Evolutionary conservation across 2,329 filamentous ascomycete genomes (phyloP).

Genomic region (Parastagonospora nodorum): DNA sequence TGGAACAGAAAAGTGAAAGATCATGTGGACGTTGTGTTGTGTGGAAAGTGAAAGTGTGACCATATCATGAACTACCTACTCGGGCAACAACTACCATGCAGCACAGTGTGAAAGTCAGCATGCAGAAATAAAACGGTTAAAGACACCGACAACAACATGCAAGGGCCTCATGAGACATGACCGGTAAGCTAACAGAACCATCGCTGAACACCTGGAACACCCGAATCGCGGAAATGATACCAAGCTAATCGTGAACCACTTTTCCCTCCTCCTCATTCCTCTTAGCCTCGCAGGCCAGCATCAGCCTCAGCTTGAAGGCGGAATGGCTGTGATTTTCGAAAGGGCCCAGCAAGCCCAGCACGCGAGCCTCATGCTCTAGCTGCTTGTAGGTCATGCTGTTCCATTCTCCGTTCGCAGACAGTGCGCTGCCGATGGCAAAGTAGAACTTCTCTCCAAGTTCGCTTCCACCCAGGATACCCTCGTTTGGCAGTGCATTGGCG

Average conservation of each 20-base stretch:
- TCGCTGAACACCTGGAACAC: background rate
- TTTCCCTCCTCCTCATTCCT: background rate
- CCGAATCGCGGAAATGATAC: no score
- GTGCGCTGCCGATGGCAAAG: constrained; percentile 1
- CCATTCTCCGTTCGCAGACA: background rate
- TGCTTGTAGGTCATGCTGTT: constrained; percentile 8
- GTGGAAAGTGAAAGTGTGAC: no score
- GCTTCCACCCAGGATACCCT: background rate
- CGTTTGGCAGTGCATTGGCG: background rate
- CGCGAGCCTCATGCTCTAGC: constrained; percentile 5
- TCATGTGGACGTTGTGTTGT: no score
- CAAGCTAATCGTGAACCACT: background rate
- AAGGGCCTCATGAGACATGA: no score
- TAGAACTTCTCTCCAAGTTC: constrained; percentile 3
- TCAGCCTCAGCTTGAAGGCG: background rate
- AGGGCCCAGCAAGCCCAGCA: background rate
- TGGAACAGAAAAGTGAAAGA: no score
- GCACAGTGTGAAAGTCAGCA: no score
- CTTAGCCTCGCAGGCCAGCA: background rate
- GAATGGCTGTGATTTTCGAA: background rate
- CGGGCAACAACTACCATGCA: no score
- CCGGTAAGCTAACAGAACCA: constrained; percentile 6
- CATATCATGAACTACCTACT: no score
- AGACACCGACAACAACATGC: no score
- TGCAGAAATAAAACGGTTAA: no score